These are phyloP conservation scores for Hymenotorrendiella dingleyae DNA, from an alignment of 2,329 filamentous ascomycete genomes.

Conservation along the genomic window DNA sequence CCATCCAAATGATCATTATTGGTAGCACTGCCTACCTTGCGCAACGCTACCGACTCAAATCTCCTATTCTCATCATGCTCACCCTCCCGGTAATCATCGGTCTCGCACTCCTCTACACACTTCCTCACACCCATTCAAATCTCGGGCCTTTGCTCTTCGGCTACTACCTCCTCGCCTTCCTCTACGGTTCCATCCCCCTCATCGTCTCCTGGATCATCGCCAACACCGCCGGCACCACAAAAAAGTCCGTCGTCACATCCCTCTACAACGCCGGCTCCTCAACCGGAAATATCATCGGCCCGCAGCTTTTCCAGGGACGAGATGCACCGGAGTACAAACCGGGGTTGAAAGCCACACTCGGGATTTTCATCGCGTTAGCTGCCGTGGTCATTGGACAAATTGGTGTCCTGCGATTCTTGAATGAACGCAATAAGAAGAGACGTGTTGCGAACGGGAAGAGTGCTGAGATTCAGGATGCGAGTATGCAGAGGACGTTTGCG, in stretches of 20 bases:
- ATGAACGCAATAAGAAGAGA: slow-evolving; percentile 48
- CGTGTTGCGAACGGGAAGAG: slow-evolving; percentile 55
- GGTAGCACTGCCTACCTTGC: slow-evolving; percentile 53
- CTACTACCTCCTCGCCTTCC: slow-evolving; percentile 61
- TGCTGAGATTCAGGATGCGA: slow-evolving; percentile 51
- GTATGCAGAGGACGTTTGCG: slow-evolving; percentile 53
- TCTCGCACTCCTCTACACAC: no score
- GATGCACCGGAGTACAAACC: slow-evolving; percentile 55
- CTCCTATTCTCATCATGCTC: slow-evolving; percentile 45
- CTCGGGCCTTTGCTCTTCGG: slow-evolving; percentile 48
- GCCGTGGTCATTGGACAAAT: slow-evolving; percentile 48
- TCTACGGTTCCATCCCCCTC: slow-evolving; percentile 60
- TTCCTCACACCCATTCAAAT: no score
- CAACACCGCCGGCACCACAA: slow-evolving; percentile 63
- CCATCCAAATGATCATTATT: slow-evolving; percentile 54
- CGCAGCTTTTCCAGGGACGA: slow-evolving; percentile 51
- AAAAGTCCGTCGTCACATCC: slow-evolving; percentile 59
- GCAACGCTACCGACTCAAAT: slow-evolving; percentile 51
- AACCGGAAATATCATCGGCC: slow-evolving; percentile 62
- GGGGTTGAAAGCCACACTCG: slow-evolving; percentile 50
- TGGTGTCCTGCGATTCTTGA: slow-evolving; percentile 48
- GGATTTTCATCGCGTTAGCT: slow-evolving; percentile 47
- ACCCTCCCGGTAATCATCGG: slow-evolving; percentile 57
- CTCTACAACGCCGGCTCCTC: slow-evolving; percentile 58
- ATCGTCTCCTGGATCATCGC: slow-evolving; percentile 64